Evolutionary conservation across 345 rosid species (phyloP).

Genomic region (Eucalyptus tenuipes): DNA sequence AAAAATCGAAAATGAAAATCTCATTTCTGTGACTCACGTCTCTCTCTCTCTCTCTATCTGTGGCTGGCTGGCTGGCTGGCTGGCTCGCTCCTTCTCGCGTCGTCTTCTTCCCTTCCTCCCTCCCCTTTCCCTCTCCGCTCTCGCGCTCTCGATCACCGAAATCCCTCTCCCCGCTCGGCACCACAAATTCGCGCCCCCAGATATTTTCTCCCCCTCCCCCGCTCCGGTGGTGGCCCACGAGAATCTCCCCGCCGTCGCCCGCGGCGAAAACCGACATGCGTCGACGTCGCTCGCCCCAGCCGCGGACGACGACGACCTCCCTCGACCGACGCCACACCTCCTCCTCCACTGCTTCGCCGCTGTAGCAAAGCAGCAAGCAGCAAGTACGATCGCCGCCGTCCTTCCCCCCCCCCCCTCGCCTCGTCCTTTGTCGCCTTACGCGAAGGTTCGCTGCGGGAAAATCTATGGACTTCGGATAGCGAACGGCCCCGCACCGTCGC

Average conservation of each 20-base stretch:
- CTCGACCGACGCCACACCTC: background rate
- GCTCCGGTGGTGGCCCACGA: too few relatives aligned
- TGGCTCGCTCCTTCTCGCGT: background rate
- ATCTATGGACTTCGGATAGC: background rate
- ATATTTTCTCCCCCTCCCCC: constrained; percentile 3
- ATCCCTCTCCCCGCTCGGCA: background rate
- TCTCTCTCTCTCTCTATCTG: background rate
- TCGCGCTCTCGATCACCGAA: background rate
- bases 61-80: background rate
- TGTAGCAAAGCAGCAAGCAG: background rate
- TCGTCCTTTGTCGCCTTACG: background rate
- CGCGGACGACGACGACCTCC: background rate
- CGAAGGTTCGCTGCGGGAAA: background rate
- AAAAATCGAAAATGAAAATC: background rate
- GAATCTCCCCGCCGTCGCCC: background rate
- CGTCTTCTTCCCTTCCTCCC: background rate
- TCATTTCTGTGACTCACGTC: background rate
- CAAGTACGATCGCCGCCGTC: background rate
- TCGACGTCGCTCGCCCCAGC: background rate
- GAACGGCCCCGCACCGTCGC: background rate
- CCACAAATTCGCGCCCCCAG: background rate
- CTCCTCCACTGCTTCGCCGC: background rate
- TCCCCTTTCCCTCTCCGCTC: background rate
- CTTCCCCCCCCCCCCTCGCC: background rate
- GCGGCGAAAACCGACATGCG: background rate